Conservation (phyloP, 2,329 filamentous ascomycete species). For the Fusarium sp. region DNA sequence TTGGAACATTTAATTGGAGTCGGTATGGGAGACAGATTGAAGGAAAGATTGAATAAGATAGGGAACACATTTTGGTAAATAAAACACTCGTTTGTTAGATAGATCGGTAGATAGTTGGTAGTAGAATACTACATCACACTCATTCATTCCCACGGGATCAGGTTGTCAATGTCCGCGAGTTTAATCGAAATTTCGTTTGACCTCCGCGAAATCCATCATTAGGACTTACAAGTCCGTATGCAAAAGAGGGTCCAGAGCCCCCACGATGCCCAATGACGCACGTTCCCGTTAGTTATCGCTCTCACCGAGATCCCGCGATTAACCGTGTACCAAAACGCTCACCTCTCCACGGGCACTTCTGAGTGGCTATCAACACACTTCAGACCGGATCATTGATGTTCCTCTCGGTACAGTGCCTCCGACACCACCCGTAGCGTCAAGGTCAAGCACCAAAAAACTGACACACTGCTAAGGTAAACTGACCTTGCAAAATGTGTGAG, state of each 20-base stretch:
- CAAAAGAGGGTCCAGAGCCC: conserved; percentile 20
- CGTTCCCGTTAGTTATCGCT: conserved; percentile 25
- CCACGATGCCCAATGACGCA: conserved; percentile 39
- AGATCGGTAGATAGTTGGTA: not conserved
- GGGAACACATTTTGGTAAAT: not conserved
- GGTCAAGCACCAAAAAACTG: conserved; percentile 26
- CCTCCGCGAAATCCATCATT: conserved; percentile 17
- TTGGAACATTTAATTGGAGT: not conserved
- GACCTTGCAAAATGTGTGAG: conserved; percentile 29
- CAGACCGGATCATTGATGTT: conserved; percentile 40
- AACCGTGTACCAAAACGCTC: conserved; percentile 38
- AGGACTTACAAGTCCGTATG: conserved; percentile 35
- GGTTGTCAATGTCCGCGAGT: conserved; percentile 37
- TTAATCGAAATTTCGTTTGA: conserved; percentile 19
- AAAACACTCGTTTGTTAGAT: not conserved
- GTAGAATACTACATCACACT: not conserved
- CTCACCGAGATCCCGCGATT: conserved; percentile 47
- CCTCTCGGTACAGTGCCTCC: conserved; percentile 46
- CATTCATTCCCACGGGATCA: conserved; percentile 20
- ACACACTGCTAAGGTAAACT: conserved; percentile 10
- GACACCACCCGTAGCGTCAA: conserved; percentile 47
- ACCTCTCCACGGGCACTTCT: conserved; percentile 21
- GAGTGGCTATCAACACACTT: conserved; percentile 16
- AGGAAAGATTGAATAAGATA: not conserved
- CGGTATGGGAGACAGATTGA: not conserved